Conservation (phyloP, 352 stramenopile species). For the Phytophthora sp. region DNA sequence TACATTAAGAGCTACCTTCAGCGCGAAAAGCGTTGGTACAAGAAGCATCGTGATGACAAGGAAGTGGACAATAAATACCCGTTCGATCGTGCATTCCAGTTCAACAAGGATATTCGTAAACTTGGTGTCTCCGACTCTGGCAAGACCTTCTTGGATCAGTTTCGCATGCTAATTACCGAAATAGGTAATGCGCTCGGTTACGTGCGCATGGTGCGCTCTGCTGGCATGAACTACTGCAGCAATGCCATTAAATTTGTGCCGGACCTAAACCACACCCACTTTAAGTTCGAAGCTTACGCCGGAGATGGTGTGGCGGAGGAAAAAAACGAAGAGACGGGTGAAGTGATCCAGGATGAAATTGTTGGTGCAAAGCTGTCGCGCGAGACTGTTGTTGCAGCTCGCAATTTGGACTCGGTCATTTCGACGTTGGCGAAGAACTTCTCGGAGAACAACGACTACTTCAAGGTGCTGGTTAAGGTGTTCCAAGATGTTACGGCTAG, state of each 20-base stretch:
- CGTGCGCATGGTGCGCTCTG: conserved; percentile 93
- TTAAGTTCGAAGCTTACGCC: conserved; percentile 79
- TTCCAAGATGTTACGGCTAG: conserved; percentile 90
- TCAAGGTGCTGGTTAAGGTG: conserved; percentile 90
- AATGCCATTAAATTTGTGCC: conserved; percentile 94
- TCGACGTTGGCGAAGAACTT: conserved; percentile 91
- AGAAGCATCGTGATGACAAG: conserved; percentile 90
- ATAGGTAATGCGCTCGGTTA: conserved; percentile 95
- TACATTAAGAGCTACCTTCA: conserved; percentile 95
- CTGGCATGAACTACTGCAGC: conserved; percentile 93
- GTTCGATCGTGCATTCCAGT: conserved; percentile 90
- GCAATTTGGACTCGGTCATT: conserved; percentile 89
- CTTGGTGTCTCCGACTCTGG: conserved; percentile 85
- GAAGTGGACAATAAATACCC: conserved; percentile 94
- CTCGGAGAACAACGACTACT: conserved; percentile 93
- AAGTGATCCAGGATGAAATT: conserved; percentile 51
- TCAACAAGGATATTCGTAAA: conserved; percentile 92
- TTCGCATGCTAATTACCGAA: conserved; percentile 91
- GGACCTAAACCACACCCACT: conserved; percentile 88
- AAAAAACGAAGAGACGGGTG: conserved; percentile 63
- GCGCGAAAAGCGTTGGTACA: conserved; percentile 94
- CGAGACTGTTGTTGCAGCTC: conserved; percentile 83
- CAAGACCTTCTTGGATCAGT: conserved; percentile 91
- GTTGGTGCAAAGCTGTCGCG: conserved; percentile 70
- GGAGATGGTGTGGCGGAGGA: conserved; percentile 64